Evolutionary conservation across 148 eudicot genomes (phyloP).

Genomic region (Pouteria glomerata): DNA sequence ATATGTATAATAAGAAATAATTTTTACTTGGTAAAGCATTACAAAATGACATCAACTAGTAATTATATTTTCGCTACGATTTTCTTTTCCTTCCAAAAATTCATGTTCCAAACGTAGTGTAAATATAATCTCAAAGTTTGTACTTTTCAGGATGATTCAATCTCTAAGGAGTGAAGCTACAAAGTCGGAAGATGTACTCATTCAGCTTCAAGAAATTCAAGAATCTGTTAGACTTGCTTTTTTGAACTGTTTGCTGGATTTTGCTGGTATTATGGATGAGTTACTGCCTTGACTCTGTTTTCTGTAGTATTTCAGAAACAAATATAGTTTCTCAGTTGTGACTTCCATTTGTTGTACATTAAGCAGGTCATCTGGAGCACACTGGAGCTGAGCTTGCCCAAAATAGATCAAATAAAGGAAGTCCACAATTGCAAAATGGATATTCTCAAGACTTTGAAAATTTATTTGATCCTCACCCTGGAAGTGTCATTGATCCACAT

Average conservation of each 20-base stretch:
- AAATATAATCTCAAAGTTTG: slow-evolving; percentile 2
- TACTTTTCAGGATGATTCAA: slow-evolving; percentile 79
- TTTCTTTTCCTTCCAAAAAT: no score
- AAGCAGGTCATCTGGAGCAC: slow-evolving; percentile 79
- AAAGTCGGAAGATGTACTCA: slow-evolving; percentile 71
- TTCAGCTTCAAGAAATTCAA: slow-evolving; percentile 86
- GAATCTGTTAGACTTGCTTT: slow-evolving; percentile 89
- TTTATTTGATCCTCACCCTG: slow-evolving; percentile 59
- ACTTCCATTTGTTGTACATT: slow-evolving; percentile 14
- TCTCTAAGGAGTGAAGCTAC: slow-evolving; percentile 62
- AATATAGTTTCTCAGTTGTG: slow-evolving; percentile 2
- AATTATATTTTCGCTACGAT: no score
- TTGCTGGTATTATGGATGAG: slow-evolving; percentile 60
- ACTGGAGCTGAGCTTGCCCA: slow-evolving; percentile 65
- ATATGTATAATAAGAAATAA: no score
- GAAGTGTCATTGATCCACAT: slow-evolving; percentile 70
- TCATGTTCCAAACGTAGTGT: no score
- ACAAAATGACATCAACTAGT: no score
- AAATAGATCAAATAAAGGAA: slow-evolving; percentile 50
- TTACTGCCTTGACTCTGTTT: slow-evolving; percentile 5
- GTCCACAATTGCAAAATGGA: slow-evolving; percentile 53
- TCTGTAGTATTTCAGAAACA: not conserved
- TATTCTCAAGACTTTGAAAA: slow-evolving; percentile 47
- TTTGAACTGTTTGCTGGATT: slow-evolving; percentile 85
- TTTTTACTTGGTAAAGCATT: no score